Percentiles rank a stretch among this genome's conserved stretches.
phyloP scores from a whole-genome alignment of 768 basidiomycete species.

The Leccinum uliginosum region DNA sequence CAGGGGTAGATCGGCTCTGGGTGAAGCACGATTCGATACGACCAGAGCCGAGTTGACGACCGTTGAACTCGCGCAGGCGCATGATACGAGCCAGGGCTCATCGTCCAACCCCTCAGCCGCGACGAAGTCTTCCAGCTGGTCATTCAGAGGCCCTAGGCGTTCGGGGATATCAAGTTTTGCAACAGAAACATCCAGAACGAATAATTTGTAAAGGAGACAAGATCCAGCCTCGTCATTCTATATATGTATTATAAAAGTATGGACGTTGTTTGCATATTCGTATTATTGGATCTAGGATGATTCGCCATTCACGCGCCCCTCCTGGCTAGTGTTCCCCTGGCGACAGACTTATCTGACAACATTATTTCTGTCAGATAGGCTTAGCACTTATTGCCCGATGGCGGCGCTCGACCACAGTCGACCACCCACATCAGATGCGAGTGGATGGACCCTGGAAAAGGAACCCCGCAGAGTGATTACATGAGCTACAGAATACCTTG shows the following conservation, averaged over 20 bases:
- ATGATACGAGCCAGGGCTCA: background rate
- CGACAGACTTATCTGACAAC: too few species aligned
- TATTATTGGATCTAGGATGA: background rate
- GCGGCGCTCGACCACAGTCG: too few species aligned
- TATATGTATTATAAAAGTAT: background rate
- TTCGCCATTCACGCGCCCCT: background rate
- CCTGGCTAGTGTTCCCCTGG: background rate
- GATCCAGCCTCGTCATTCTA: background rate
- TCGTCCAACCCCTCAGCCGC: background rate
- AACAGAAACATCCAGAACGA: background rate
- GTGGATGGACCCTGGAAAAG: too few species aligned
- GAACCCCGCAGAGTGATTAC: too few species aligned
- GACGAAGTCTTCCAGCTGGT: constrained; percentile 1
- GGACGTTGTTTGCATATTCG: background rate
- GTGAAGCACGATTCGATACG: background rate
- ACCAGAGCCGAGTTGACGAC: background rate
- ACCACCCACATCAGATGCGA: too few species aligned
- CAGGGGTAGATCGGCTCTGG: background rate
- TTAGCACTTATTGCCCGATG: too few species aligned
- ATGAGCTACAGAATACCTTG: too few species aligned
- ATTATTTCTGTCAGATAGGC: too few species aligned
- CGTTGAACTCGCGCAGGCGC: background rate
- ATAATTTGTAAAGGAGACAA: background rate
- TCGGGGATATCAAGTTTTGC: background rate
- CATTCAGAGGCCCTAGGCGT: background rate